Percentiles rank a stretch among this genome's conserved stretches.
phyloP scores from a whole-genome alignment of 129 eudicot genomes.

The Apium graveolens region DNA sequence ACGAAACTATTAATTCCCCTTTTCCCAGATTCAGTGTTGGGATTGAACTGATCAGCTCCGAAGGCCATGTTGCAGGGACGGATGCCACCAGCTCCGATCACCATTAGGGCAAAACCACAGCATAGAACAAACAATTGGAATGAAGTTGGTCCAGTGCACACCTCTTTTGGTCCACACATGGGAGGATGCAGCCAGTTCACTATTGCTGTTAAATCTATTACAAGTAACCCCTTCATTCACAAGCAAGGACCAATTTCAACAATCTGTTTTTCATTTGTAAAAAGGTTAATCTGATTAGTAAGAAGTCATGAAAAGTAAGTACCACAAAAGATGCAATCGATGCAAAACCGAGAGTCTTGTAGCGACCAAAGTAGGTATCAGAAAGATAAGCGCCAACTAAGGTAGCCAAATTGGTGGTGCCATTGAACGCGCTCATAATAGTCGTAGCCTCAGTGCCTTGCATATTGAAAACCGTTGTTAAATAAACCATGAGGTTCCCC shows the following conservation, averaged over 20 bases:
- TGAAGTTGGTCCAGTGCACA: slow-evolving; percentile 49
- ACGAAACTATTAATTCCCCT: slow-evolving; percentile 26
- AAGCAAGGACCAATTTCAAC: not conserved
- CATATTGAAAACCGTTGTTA: slow-evolving; percentile 67
- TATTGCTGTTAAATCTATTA: slow-evolving; percentile 54
- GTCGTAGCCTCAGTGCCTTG: slow-evolving; percentile 50
- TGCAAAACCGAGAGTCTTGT: slow-evolving; percentile 62
- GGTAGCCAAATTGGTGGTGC: slow-evolving; percentile 75
- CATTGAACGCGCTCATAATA: slow-evolving; percentile 57
- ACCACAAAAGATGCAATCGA: slow-evolving; percentile 61
- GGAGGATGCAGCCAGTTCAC: slow-evolving; percentile 78
- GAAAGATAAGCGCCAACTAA: slow-evolving; percentile 62
- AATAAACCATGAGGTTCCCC: slow-evolving; percentile 48
- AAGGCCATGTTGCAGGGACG: slow-evolving; percentile 32
- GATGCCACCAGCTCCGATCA: slow-evolving; percentile 25
- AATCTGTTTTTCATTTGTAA: not conserved
- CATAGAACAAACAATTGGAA: slow-evolving; percentile 21
- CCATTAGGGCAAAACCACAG: slow-evolving; percentile 20
- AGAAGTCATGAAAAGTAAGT: not conserved
- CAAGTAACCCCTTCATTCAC: slow-evolving; percentile 46
- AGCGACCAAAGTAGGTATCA: slow-evolving; percentile 89
- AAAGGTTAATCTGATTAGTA: not conserved
- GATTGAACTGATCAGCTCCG: slow-evolving; percentile 31
- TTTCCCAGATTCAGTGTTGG: slow-evolving; percentile 24
- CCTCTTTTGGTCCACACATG: slow-evolving; percentile 34